Evolutionary conservation across 2,329 filamentous ascomycete genomes (phyloP), one percentile per base, ranked within the genome.

Genomic region (Colletotrichum sp.): DNA sequence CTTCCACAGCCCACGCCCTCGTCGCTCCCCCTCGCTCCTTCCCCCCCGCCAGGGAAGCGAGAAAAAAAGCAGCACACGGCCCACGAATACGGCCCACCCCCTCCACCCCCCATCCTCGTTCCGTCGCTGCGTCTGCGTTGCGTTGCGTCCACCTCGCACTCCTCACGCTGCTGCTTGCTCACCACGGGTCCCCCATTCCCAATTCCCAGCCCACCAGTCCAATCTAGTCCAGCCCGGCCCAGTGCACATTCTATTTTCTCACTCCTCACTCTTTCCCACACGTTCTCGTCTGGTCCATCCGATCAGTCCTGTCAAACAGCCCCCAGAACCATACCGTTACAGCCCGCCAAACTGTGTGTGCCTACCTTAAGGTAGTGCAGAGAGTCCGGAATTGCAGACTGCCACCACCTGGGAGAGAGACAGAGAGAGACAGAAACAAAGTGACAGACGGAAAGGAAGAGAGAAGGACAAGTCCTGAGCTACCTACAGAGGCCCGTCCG

Each of bases 231-330:
- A n/a, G n/a, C 66, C 24, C 52, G 15, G 30, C 55, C 34, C 18
- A 65, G 72, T 60, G 63, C 71, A 32, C 65, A 64, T 71, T 77
- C 72, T 77, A 75, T 77, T 77, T 77, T 77, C 75, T 75, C 36
- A 65, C 70, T 68, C 75, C 57, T 63, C 67, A 22, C 68, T 59
- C 67, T 24, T 72, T 72, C 30, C 59, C 68, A 63, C 44, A 24
- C 36, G 30, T 48, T 59, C 68, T 62, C 55, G 68, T 32, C 63
- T 64, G 57, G 57, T 66, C 57, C 65, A 68, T 52, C 26, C 48
- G 28, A n/a, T 32, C 60, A 63, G 10, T 36, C 30, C 60, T 36
- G 28, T 63, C 30, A 32, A 60, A 60, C 57, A 26, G n/a, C 30
- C 18, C 30, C 72, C 26, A 48, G n/a, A 48, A 48, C 60, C 18